Evolutionary conservation across 495 filamentous ascomycete genomes (phyloP).

Genomic region (Annulohypoxylon moriforme): DNA sequence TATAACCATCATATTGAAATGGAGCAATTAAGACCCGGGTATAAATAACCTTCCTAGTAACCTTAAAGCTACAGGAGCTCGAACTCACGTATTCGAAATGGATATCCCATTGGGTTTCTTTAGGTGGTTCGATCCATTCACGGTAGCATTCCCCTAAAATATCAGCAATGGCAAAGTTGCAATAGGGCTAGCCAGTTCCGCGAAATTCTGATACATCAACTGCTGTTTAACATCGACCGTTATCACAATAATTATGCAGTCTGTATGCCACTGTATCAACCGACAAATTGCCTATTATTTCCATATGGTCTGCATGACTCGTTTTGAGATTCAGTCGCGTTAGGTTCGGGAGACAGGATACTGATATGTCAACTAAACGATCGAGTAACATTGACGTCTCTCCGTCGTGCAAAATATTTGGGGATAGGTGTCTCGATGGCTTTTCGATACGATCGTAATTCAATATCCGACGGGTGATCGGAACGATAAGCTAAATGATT

Average conservation of each 20-base stretch:
- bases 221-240: not conserved
- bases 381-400: not conserved
- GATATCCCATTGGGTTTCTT: not conserved
- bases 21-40: too few relatives aligned
- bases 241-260: too few relatives aligned
- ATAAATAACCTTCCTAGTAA: too few relatives aligned
- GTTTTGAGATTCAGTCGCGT: not conserved
- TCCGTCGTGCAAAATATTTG: not conserved
- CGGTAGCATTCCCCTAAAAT: not conserved
- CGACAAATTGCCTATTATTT: not conserved
- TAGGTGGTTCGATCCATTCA: not conserved
- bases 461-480: not conserved
- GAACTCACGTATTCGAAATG: not conserved
- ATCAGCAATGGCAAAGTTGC: not conserved
- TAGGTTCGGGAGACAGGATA: not conserved
- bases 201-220: not conserved
- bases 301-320: not conserved
- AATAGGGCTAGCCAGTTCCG: too few relatives aligned
- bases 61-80: not conserved
- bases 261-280: not conserved
- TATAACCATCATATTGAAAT: too few relatives aligned
- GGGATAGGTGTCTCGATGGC: not conserved
- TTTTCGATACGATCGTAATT: not conserved
- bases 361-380: not conserved
- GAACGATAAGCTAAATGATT: not conserved